These are phyloP conservation scores for Eimeria praecox DNA, from an alignment of 169 alveolate species.

Conservation along the genomic window DNA sequence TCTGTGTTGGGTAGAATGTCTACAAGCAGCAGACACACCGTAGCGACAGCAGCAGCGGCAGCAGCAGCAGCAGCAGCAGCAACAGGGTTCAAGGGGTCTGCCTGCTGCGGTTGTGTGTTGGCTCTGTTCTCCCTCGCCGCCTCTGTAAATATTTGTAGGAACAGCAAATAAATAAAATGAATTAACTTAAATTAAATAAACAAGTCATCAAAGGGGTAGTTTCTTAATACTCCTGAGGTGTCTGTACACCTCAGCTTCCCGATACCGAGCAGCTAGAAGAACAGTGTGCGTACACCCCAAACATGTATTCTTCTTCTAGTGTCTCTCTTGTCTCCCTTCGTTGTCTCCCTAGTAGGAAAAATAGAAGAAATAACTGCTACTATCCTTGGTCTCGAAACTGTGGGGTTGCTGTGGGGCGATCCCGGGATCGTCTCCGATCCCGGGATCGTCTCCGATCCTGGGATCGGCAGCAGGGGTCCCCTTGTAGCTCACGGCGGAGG, in stretches of 20 bases:
- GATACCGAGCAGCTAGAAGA: not conserved
- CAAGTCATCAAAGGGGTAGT: too few relatives aligned
- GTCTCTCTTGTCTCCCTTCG: not conserved
- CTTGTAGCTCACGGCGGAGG: not conserved
- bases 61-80: not conserved
- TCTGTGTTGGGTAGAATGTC: not conserved
- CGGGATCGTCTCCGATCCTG: not conserved
- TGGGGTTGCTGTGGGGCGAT: not conserved
- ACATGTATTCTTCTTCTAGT: not conserved
- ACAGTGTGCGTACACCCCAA: too few relatives aligned
- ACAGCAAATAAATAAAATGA: too few relatives aligned
- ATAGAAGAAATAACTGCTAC: not conserved
- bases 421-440: not conserved
- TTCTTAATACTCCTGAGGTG: not conserved
- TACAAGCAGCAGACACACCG: conserved; percentile 3
- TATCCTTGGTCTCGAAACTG: not conserved
- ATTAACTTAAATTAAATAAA: too few relatives aligned
- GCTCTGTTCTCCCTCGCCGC: too few relatives aligned
- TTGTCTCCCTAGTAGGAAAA: not conserved
- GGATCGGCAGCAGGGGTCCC: too few relatives aligned
- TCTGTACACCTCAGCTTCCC: conserved; percentile 5
- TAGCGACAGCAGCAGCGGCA: not conserved
- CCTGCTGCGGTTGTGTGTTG: too few relatives aligned
- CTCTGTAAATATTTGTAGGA: too few relatives aligned
- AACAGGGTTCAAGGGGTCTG: too few relatives aligned